phyloP scores from a whole-genome alignment of 192 early-diverging fungal species.

The Umbelopsis isabellina region DNA sequence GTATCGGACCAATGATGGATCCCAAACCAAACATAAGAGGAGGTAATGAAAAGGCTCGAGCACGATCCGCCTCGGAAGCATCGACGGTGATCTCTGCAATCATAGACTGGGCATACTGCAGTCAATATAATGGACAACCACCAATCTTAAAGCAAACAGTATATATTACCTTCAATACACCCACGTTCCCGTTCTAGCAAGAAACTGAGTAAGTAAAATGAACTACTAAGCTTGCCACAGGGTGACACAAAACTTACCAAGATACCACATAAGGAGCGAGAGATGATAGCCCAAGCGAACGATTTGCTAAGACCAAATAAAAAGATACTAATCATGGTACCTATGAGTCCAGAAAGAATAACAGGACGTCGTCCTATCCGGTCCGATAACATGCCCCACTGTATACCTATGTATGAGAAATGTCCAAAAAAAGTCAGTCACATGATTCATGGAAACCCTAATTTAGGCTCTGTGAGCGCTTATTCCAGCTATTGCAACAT shows the following conservation, averaged over 20 bases:
- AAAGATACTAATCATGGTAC: slow-evolving; percentile 61
- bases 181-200: slow-evolving; percentile 59
- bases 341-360: slow-evolving; percentile 70
- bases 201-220: background rate
- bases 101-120: slow-evolving; percentile 40
- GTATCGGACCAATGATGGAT: slow-evolving; percentile 54
- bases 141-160: background rate
- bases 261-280: slow-evolving; percentile 61
- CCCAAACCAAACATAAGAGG: slow-evolving; percentile 69
- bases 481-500: background rate
- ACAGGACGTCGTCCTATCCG: slow-evolving; percentile 71
- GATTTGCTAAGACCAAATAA: slow-evolving; percentile 66
- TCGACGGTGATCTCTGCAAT: slow-evolving; percentile 77
- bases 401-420: slow-evolving; percentile 36
- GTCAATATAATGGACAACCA: background rate
- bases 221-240: background rate
- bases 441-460: background rate
- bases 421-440: background rate
- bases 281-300: slow-evolving; percentile 52
- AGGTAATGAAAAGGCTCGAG: slow-evolving; percentile 65
- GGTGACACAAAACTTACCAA: slow-evolving; percentile 32
- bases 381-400: slow-evolving; percentile 72
- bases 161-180: slow-evolving; percentile 59
- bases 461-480: background rate
- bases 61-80: slow-evolving; percentile 54